Base-by-base conservation (phyloP, 257 asterid species). In the Gynochthodes officinalis region DNA sequence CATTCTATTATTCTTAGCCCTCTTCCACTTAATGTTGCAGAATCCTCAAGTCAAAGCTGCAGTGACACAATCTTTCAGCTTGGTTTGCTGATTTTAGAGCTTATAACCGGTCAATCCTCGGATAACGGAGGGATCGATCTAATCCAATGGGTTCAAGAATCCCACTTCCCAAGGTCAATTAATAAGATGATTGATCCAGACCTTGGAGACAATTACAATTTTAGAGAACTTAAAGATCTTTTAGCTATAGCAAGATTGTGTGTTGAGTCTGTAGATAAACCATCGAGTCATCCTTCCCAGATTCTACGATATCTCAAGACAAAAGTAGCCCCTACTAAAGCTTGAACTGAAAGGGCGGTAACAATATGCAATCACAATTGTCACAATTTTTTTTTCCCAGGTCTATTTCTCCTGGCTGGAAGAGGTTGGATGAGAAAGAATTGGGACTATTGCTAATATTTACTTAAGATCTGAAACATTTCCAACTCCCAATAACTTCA, bases 141-240 rank as follows among this genome's bases (percentile, higher is more conserved):
- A 57, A 85, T 86, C 30, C 82, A 87, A 25, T 91, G 97, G 98
- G 89, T 91, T 65, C 94, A 82, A 84, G 88, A 89, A 64, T 73
- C 87, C 18, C 75, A 73, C 25, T 67, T 84, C 40, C 77, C 88
- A 5, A 83, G 76, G 77, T 87, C 97, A 49, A 82, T 88, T 44
- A 87, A 81, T 77, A 83, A 81, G 78, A 91, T 91, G 90, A 75
- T 91, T 11, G 97, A 91, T 81, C 96, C 98, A n/a, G 98, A 94
- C 35, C 86, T 91, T 52, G 97, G 96, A 3, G 83, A 82, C 74
- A 85, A 72, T 75, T 91, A 91, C 5, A 80, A 88, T 71, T 68
- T 84, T 4, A 82, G 78, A 76, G 98, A 91, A 80, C 88, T 91
- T 8, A 81, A 77, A 64, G 70, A 82, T 64, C 98, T 94, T 33